Conservation (phyloP, 257 asterid genomes). For the Striga asiatica region DNA sequence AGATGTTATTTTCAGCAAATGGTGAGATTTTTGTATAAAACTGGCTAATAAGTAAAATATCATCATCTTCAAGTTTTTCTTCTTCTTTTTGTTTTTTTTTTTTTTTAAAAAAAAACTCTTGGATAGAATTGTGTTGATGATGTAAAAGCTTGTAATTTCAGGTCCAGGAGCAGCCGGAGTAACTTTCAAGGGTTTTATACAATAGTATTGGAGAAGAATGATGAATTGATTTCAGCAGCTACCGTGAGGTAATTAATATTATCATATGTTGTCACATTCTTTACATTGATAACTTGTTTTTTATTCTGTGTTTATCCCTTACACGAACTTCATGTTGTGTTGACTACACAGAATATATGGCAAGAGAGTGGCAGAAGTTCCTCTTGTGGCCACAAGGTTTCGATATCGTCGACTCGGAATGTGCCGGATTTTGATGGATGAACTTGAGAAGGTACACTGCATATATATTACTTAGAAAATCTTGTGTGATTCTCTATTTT, state of each 20-base stretch:
- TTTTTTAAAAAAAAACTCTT: no score
- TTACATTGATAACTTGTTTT: neutral
- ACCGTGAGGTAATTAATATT: constrained; percentile 87
- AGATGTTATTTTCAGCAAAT: constrained; percentile 66
- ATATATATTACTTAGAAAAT: no score
- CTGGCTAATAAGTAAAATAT: no score
- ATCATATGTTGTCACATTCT: constrained; percentile 10
- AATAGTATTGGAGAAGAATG: constrained; percentile 59
- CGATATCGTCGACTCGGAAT: constrained; percentile 82
- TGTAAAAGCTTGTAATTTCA: no score
- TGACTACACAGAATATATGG: constrained; percentile 65
- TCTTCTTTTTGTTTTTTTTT: no score
- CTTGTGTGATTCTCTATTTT: no score
- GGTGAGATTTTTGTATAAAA: constrained; percentile 44
- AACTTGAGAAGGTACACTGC: constrained; percentile 66
- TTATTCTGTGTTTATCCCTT: neutral
- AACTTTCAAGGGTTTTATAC: constrained; percentile 81
- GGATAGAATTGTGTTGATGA: no score
- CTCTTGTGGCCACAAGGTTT: constrained; percentile 79
- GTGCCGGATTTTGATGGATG: constrained; percentile 80
- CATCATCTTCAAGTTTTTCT: neutral
- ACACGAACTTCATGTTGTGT: constrained; percentile 6
- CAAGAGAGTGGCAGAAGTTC: constrained; percentile 77
- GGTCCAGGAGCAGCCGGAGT: constrained; percentile 73
- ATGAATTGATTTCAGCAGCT: constrained; percentile 64